Base-by-base conservation (phyloP, 2,329 filamentous ascomycete species). In the Coniochaeta ligniaria region DNA sequence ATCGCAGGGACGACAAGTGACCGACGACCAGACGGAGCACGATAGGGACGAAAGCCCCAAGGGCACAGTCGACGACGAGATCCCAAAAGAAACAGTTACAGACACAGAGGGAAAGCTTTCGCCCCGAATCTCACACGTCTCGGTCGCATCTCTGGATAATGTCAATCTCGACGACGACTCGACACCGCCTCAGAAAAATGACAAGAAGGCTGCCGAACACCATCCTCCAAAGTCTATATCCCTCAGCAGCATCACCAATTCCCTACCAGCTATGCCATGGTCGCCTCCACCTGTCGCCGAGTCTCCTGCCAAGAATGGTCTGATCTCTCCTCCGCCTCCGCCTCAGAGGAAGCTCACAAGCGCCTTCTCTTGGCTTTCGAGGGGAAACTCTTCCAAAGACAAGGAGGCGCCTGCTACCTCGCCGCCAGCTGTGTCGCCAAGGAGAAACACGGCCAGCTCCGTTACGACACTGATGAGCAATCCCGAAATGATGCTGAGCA, bases 351-450 rank as follows among this genome's bases (percentile, higher is more conserved):
- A 95, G 73, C 83, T 96, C 60, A 93, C 91, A 9, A 91, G 91
- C 66, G 91, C 90, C n/a, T 96, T 96, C 68, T 85, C 91, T 43
- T 94, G 91, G 87, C 82, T 96, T 43, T 91, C 91, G 35, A 81
- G 91, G 66, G 24, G 47, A 16, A 88, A 82, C 71, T 84, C 85
- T 12, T 80, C 81, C 38, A 78, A 76, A 58, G 87, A 87, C 68
- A 78, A 76, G 58, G 87, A 87, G 68, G 78, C 80, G 4, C 82
- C 82, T 64, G 80, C 85, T 9, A 68, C 71, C 22, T 82, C 86
- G 14, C 81, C 83, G 6, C 82, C 88, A 43, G 68, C 68, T 67
- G 62, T 81, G 62, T 76, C 82, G 35, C 68, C 82, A 62, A 73
- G 88, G 66, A 82, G 91, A 70, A 91, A 94, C 69, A 96, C 92